Base-by-base conservation (phyloP, 2,329 filamentous ascomycete species). In the Colletotrichum nymphaeae region DNA sequence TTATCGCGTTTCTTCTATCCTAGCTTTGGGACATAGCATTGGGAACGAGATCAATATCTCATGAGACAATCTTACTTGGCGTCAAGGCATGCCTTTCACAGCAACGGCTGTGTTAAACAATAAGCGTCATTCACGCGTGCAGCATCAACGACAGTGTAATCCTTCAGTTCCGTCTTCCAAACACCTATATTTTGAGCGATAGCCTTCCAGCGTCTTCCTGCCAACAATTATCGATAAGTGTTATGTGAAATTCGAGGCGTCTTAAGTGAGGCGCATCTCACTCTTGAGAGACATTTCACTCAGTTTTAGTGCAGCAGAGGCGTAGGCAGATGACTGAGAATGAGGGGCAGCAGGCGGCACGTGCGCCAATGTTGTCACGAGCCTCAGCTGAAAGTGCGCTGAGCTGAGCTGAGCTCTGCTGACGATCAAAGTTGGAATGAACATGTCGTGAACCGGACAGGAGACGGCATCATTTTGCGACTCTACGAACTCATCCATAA, bases 281-380 rank as follows among this genome's bases (percentile, higher is more conserved):
- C 19, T 22, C 42, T n/a, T 49, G 19, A 49, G 42, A 49, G 19
- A 22, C 19, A 22, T 22, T 7, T 49, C 42, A 49, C 8, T 42
- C 37, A 42, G 14, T 57, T 26, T 32, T 35, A 58, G 56, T 58
- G 56, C 56, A n/a, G 11, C 28, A 12, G 22, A 37, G 59, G 59
- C 59, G 59, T 16, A 32, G 35, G 22, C 37, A 63, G 59, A 22
- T 63, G 59, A 63, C 59, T 49, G 22, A 24, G 28, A 4, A 35
- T 59, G 32, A n/a, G 60, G 63, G 19, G 28, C 69, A 52, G 58
- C 37, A 46, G 49, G 42, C 52, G 69, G 58, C 65, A 72, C 69
- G 69, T 69, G 69, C 69, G 64, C 22, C 19, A 12, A 1, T 58
- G 49, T 49, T 63, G 65, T 63, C 69, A 68, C 58, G 28, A 59